Percentiles rank a stretch among this genome's conserved stretches.
These are phyloP conservation scores for Fusarium proliferatum DNA, from an alignment of 2,329 filamentous ascomycete genomes.

Conservation along the genomic window DNA sequence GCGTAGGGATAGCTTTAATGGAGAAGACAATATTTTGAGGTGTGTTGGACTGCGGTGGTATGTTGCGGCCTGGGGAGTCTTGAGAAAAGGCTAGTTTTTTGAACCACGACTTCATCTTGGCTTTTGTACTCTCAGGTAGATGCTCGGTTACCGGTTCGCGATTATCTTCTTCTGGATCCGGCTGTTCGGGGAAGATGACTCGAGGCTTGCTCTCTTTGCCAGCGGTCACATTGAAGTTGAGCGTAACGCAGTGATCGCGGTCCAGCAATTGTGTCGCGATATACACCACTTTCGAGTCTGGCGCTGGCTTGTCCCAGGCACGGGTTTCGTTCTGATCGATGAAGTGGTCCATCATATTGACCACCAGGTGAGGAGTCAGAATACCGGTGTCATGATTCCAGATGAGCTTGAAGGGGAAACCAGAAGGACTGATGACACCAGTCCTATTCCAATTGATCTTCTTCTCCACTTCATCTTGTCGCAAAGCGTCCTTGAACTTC, in stretches of 20 bases:
- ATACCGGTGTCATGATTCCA: neutral
- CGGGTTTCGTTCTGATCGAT: neutral
- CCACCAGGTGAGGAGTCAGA: neutral
- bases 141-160: neutral
- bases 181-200: neutral
- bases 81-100: neutral
- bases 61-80: neutral
- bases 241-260: neutral
- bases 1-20: neutral
- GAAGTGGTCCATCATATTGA: neutral
- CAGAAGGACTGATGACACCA: neutral
- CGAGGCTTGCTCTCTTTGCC: neutral
- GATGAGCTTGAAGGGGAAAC: neutral
- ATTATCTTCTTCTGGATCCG: neutral
- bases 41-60: neutral
- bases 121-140: neutral
- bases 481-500: neutral
- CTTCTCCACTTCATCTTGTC: neutral
- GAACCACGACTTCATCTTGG: neutral
- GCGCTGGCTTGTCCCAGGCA: neutral
- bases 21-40: neutral
- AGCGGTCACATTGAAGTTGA: neutral
- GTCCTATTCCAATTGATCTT: accelerated
- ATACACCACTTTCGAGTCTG: neutral
- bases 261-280: neutral